Base-by-base conservation (phyloP, 805 yeast genomes). In the Brettanomyces bruxellensis region DNA sequence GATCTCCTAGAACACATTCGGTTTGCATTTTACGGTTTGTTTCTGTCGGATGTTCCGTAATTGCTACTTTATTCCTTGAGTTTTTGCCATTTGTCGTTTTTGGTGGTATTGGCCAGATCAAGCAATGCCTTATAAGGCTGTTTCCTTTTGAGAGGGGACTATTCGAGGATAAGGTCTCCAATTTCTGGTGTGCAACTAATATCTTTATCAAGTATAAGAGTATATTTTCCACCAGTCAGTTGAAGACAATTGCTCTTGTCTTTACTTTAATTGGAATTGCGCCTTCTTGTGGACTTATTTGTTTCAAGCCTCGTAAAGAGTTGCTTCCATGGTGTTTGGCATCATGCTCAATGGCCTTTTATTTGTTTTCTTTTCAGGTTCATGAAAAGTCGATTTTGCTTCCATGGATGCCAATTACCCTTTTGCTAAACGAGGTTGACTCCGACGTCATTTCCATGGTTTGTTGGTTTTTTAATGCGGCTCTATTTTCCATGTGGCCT, bases 91-190 rank as follows among this genome's bases (percentile, higher is more conserved):
- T 88, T 42, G 64, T 78, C 14, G 37, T 76, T 2, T 57, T 61
- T 48, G 76, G 77, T 5, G 71, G 72, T 12, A 49, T 75, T 1
- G 47, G 59, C 4, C 83, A 80, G 54, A 59, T 83, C 1, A 51
- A 64, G 25, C 95, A 86, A 59, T 73, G 81, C 3, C 41, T 80
- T 2, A 49, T 64, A 39, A 75, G 98, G 51, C 82, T 91, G 30
- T 93, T 93, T 62, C 99, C 99, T 1, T 91, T 93, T 54, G 77
- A 81, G 40, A 75, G 98, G 59, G 99, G 99, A 0, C 72, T 93
- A 6, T 93, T 95, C 73, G 99, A 93, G 62, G 98, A 93, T 60
- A 93, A 93, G 61, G 98, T 93, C 13, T 96, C 96, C 37, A 93
- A 90, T 60, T 84, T 93, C 57, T 93, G 99, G 99, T 90, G 98